Conservation (phyloP, 1,139 yeast species). For the Casaregolazyma lundiana region DNA sequence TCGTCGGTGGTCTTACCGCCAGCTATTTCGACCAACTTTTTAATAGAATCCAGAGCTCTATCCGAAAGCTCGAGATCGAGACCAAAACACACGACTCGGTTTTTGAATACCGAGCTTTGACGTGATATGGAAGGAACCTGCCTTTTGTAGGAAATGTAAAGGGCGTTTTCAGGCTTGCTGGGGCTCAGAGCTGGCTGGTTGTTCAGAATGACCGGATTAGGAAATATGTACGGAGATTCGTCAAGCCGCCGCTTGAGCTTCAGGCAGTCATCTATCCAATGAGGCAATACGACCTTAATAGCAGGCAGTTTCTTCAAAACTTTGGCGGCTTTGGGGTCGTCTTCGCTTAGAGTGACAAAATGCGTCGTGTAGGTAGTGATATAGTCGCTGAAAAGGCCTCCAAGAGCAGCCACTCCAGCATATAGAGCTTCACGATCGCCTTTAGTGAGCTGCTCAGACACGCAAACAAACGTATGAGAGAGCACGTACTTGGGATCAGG, state of each 20-base stretch:
- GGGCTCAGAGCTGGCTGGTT: constrained; percentile 1
- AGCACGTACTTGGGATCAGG: constrained; percentile 69
- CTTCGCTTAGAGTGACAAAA: constrained; percentile 38
- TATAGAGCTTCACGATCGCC: constrained; percentile 63
- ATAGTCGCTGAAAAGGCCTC: constrained; percentile 66
- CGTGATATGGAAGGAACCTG: constrained; percentile 1
- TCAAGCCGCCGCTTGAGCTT: constrained; percentile 47
- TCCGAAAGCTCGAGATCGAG: constrained; percentile 35
- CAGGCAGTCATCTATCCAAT: constrained; percentile 67
- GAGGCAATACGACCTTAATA: constrained; percentile 65
- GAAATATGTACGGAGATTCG: constrained; percentile 50
- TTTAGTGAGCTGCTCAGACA: constrained; percentile 49
- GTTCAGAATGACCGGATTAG: constrained; percentile 20
- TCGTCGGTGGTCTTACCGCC: constrained; percentile 40
- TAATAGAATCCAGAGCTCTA: constrained; percentile 29
- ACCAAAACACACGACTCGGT: constrained; percentile 31
- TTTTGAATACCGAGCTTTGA: constrained; percentile 26
- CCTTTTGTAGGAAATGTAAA: constrained; percentile 4
- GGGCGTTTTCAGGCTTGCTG: constrained; percentile 1
- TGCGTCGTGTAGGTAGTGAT: constrained; percentile 74
- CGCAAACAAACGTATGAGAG: constrained; percentile 55
- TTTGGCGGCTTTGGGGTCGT: constrained; percentile 39
- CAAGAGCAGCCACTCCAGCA: constrained; percentile 65
- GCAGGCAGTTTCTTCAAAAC: constrained; percentile 30
- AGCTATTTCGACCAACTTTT: constrained; percentile 33